Conservation (phyloP, 441 rosid genomes). For the Lagerstroemia fauriei region DNA sequence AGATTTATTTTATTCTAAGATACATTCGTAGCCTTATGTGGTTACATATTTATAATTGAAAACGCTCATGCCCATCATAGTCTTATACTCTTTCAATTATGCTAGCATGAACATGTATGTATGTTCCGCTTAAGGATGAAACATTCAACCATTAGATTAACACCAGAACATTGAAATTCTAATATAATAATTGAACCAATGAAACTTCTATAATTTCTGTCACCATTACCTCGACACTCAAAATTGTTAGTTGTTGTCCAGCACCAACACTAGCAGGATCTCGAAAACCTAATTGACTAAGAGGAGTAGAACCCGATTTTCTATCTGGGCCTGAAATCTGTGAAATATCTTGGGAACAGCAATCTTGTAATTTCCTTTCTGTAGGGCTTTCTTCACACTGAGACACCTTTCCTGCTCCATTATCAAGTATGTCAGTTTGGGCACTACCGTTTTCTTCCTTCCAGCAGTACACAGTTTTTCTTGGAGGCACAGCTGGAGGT, state of each 20-base stretch:
- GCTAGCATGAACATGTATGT: background rate
- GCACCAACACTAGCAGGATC: conserved; percentile 96
- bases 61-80: background rate
- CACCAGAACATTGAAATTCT: background rate
- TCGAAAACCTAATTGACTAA: conserved; percentile 89
- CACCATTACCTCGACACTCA: conserved; percentile 81
- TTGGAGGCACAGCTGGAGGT: conserved; percentile 35
- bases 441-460: conserved; percentile 31
- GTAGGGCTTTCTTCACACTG: conserved; percentile 41
- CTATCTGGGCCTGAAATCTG: conserved; percentile 89
- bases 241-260: conserved; percentile 85
- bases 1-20: background rate
- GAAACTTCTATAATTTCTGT: background rate
- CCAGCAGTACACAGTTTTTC: conserved; percentile 38
- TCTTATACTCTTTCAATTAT: background rate
- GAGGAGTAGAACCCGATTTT: conserved; percentile 77
- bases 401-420: conserved; percentile 30
- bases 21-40: background rate
- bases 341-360: conserved; percentile 59
- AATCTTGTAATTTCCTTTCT: conserved; percentile 32
- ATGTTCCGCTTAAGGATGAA: background rate
- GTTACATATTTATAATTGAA: background rate
- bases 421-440: conserved; percentile 35
- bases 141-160: background rate
- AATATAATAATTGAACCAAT: background rate